Evolutionary conservation across 1,139 yeast species (phyloP), one percentile per base, ranked within the genome.

Genomic region (Taphrina confusa): DNA sequence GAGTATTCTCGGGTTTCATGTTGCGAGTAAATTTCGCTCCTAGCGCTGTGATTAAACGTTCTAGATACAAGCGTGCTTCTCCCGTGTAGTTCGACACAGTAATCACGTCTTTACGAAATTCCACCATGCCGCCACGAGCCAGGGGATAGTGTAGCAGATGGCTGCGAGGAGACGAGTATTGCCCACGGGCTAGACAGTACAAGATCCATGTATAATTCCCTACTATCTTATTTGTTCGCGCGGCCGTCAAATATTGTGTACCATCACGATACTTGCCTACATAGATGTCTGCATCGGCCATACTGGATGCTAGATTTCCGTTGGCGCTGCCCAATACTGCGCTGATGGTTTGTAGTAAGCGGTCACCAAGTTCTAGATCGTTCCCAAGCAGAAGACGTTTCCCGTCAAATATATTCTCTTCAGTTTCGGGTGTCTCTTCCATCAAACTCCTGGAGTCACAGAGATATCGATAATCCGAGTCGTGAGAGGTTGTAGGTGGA

Each of bases 1-100:
- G 88, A 2, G 95, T 85, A 65, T 87, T 87, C 8, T 78, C 79
- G 56, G 78, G 79, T 4, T 84, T 82, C 61, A 92, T 75, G 2
- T 85, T 82, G 40, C 84, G 82, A 1, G 95, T 85, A 70, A 85
- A 89, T 0, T 73, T 74, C 0, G 92, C 97, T 0, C 97, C 97
- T 67, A 88, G 71, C 0, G 84, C 76, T 14, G 77, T 75, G 6
- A 87, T 80, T n/a, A 92, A 74, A 55, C 78, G 77, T 51, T 84
- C 82, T 36, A 92, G 73, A 67, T 88, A 91, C 20, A 76, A 73
- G 44, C 98, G 76, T 0, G 95, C 86, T 67, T 86, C 94, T 0
- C 97, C 97, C 23, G 87, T 81, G 69, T 87, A 90, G 67, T 88
- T 88, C 0, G 97, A 84, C 4, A 88, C 80, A 3, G 90, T 79